Base-by-base conservation (phyloP, 1,139 yeast genomes). In the Saccharomyces hybrid region DNA sequence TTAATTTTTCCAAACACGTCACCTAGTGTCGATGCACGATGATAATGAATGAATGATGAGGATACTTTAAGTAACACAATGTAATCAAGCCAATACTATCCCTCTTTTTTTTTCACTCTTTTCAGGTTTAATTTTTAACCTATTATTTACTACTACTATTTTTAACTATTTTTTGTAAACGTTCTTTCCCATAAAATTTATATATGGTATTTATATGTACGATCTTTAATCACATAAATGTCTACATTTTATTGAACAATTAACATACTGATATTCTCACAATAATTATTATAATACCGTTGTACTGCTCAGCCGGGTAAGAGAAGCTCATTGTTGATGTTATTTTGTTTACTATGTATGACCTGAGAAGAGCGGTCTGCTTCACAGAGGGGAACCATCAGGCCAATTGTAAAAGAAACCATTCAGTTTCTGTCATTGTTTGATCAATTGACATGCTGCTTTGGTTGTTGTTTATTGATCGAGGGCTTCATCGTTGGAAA, bases 1-100 rank as follows among this genome's bases (percentile, higher is more conserved):
- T 38, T 38, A 38, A 8, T 38, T 16, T 16, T 38, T 38, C 3
- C 13, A 38, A 9, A 38, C 9, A 38, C 13, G 44, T 38, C 44
- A 38, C 44, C 44, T 38, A 38, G 9, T 38, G 44, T 20, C 44
- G 23, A 20, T 38, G 44, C 20, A 38, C 44, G 44, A 38, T 38
- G 44, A 38, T 38, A 38, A 38, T 38, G 44, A 38, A 38, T 38
- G 44, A 38, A 38, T 38, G 44, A 38, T 38, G 44, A 38, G 23
- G 44, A 3, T 38, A 38, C 44, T 38, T 38, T 38, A 38, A 38
- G 44, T 20, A 38, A 38, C 44, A 9, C 44, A 38, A 38, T 38
- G 44, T 38, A 38, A 38, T 20, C 44, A 38, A 38, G 44, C 44
- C 44, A 38, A 38, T 14, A 38, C 9, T 38, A 38, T 38, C 44